Evolutionary conservation across 495 filamentous ascomycete species (phyloP).

Genomic region (Penicillium turbatum): DNA sequence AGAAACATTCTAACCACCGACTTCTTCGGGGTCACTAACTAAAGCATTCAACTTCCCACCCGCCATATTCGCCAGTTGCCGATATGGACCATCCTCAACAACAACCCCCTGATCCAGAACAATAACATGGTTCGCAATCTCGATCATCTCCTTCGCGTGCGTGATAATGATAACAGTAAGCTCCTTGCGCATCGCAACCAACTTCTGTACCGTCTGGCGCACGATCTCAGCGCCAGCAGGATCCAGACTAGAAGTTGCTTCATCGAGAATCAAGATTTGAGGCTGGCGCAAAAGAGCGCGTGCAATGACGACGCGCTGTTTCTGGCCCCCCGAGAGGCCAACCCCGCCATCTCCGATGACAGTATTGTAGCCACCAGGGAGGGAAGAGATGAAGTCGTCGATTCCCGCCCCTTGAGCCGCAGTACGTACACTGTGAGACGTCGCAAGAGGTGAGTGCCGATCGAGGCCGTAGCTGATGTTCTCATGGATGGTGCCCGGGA

Average conservation of each 20-base stretch:
- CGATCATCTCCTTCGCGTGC: slow-evolving; percentile 79
- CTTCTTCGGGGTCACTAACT: slow-evolving; percentile 23
- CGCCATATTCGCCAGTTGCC: slow-evolving; percentile 41
- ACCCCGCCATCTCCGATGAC: slow-evolving; percentile 73
- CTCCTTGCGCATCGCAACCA: slow-evolving; percentile 33
- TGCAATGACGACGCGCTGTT: slow-evolving; percentile 77
- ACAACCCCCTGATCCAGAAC: slow-evolving; percentile 65
- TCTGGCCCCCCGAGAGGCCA: slow-evolving; percentile 76
- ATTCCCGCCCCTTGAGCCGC: slow-evolving; percentile 70
- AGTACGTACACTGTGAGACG: slow-evolving; percentile 38
- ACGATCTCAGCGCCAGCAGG: slow-evolving; percentile 62
- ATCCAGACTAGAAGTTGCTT: slow-evolving; percentile 82
- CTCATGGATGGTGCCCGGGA: slow-evolving; percentile 62
- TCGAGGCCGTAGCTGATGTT: slow-evolving; percentile 81
- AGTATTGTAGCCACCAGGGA: slow-evolving; percentile 71
- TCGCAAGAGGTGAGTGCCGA: slow-evolving; percentile 33
- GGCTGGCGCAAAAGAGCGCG: slow-evolving; percentile 70
- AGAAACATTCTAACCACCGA: not conserved
- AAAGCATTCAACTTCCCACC: slow-evolving; percentile 40
- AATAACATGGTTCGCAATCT: slow-evolving; percentile 63
- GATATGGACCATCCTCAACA: slow-evolving; percentile 62
- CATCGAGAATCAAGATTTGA: slow-evolving; percentile 74
- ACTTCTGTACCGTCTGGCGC: slow-evolving; percentile 53
- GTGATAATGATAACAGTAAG: slow-evolving; percentile 66
- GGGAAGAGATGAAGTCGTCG: slow-evolving; percentile 71